Evolutionary conservation across 495 filamentous ascomycete genomes (phyloP).

Genomic region (Letharia lupina): DNA sequence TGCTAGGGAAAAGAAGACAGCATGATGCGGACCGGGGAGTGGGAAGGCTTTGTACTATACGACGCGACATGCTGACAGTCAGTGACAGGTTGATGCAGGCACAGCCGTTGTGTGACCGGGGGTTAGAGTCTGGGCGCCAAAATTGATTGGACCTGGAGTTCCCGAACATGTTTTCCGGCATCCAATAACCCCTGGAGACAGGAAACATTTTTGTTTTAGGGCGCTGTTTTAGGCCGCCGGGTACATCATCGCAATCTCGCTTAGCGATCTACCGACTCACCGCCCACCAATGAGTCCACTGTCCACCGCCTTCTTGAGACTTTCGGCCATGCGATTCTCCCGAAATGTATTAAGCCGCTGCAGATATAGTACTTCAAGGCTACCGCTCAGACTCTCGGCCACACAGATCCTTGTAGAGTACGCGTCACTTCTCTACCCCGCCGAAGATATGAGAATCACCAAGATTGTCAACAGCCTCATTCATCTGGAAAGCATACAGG

Average conservation of each 20-base stretch:
- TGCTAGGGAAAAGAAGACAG: not conserved
- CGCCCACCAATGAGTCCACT: too few relatives aligned
- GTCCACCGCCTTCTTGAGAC: too few relatives aligned
- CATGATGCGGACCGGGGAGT: not conserved
- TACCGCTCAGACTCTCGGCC: not conserved
- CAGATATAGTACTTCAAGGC: not conserved
- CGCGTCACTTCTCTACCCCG: not conserved
- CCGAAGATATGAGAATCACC: not conserved
- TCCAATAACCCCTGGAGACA: not conserved
- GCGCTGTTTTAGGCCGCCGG: not conserved
- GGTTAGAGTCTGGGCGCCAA: not conserved
- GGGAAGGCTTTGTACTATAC: not conserved
- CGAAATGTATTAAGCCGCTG: not conserved
- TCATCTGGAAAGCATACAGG: not conserved
- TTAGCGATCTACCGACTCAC: too few relatives aligned
- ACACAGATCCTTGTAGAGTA: not conserved
- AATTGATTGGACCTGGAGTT: not conserved
- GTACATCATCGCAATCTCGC: not conserved
- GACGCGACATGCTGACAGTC: not conserved
- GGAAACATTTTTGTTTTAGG: not conserved
- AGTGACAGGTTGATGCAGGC: not conserved
- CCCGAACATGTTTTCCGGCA: not conserved
- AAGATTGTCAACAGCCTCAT: not conserved
- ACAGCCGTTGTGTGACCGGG: not conserved
- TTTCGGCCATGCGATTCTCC: not conserved